Evolutionary conservation across 108 stramenopile genomes (phyloP).

Genomic region (Epithemia pelagica): DNA sequence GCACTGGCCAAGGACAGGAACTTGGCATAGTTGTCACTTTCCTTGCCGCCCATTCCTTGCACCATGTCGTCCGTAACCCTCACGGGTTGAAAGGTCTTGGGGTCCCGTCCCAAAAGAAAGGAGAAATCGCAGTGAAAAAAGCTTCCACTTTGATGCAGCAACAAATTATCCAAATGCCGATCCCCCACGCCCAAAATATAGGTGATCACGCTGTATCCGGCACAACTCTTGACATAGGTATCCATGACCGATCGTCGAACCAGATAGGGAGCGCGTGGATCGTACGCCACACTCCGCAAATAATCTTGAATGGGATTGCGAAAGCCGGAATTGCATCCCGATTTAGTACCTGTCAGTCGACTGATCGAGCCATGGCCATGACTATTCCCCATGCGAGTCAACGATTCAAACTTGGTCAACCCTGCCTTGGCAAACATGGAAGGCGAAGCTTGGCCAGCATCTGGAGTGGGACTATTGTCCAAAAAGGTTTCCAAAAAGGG

Average conservation of each 20-base stretch:
- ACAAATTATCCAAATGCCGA: conserved; percentile 81
- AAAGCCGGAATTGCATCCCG: conserved; percentile 17
- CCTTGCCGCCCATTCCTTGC: conserved; percentile 74
- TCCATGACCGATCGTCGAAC: conserved; percentile 76
- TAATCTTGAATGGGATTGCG: conserved; percentile 84
- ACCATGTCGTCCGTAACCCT: conserved; percentile 85
- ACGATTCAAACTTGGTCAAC: conserved; percentile 58
- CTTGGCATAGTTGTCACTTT: conserved; percentile 74
- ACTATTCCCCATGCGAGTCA: conserved; percentile 34
- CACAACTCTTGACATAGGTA: conserved; percentile 92
- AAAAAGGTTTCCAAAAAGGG: conserved; percentile 41
- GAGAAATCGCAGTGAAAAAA: conserved; percentile 86
- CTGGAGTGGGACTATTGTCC: conserved; percentile 14
- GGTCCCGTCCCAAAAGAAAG: conserved; percentile 82
- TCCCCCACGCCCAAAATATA: conserved; percentile 91
- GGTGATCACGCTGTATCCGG: conserved; percentile 97
- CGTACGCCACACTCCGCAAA: conserved; percentile 60
- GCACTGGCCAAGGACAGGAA: conserved; percentile 77
- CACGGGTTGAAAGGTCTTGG: conserved; percentile 81
- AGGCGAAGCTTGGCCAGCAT: conserved; percentile 7
- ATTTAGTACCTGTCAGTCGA: conserved; percentile 3
- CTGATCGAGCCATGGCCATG: background rate
- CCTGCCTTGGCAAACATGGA: conserved; percentile 39
- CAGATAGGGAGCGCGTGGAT: conserved; percentile 56
- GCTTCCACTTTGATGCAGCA: conserved; percentile 74